Base-by-base conservation (phyloP, 495 filamentous ascomycete genomes). In the Tuber microsphaerosporum region DNA sequence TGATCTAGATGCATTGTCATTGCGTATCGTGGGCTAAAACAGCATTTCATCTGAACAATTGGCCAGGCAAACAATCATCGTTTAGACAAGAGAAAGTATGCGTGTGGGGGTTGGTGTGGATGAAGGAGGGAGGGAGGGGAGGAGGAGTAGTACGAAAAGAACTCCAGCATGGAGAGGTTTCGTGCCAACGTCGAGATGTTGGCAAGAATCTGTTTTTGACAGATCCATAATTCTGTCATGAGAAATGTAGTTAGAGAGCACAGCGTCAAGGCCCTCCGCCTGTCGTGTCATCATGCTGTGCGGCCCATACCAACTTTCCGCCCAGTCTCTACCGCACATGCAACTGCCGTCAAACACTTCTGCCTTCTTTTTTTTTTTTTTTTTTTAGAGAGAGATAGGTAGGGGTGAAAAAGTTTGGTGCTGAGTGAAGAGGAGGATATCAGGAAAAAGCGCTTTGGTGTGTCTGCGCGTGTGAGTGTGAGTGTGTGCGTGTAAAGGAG, bases 281-380 rank as follows among this genome's bases (percentile, higher is more conserved):
- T 77, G 74, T 79, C 76, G 76, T 79, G 77, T 79, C 77, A 79
- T 75, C 76, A 75, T 79, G 76, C 44, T 37, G 77, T 75, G 76
- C 41, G 61, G 76, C 76, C 69, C 76, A 75, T 71, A 71, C 75
- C 48, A 39, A 31, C 26, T 34, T 37, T 69, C 69, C 20, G 70
- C 70, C 39, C 71, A n/a, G n/a, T 45, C 2, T 72, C 43, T 77
- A 79, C 73, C 75, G 61, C 70, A 65, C 70, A 77, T 41, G 41
- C 70, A 74, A 43, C 41, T 75, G 69, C 69, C 72, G 61, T 73
- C 77, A 79, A 79, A 79, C 75, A 75, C 69, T 77, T 78, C 70
- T 39, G 69, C 43, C 51, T 69, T 31, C 72, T 79, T 74, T 76
- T 76, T 79, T 79, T 56, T 56, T 61, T 65, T 79, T 56, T 56